Evolutionary conservation across 805 yeast species (phyloP).

Genomic region (Ogataea trehalophila): DNA sequence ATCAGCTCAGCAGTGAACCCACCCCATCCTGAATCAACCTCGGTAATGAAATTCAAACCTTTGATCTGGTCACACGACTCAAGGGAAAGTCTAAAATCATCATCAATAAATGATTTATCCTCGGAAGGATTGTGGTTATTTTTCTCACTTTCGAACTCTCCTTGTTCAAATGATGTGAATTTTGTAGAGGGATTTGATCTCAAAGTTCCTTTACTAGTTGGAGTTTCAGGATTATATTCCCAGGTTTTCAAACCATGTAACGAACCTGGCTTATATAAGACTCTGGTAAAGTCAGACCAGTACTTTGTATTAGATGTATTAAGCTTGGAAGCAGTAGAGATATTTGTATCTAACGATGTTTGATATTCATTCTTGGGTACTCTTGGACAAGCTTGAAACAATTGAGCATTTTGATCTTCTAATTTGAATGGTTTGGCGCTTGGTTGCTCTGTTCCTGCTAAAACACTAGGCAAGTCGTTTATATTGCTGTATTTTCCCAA

Average conservation of each 20-base stretch:
- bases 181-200: slow-evolving; percentile 26
- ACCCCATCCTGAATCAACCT: slow-evolving; percentile 80
- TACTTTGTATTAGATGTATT: slow-evolving; percentile 41
- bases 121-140: slow-evolving; percentile 47
- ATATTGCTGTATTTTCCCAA: slow-evolving; percentile 50
- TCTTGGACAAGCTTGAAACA: slow-evolving; percentile 31
- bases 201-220: slow-evolving; percentile 13
- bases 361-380: slow-evolving; percentile 56
- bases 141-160: slow-evolving; percentile 30
- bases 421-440: too few relatives aligned
- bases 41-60: slow-evolving; percentile 68
- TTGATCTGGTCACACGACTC: slow-evolving; percentile 73
- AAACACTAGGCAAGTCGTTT: slow-evolving; percentile 9
- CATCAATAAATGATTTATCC: slow-evolving; percentile 48
- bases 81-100: slow-evolving; percentile 51
- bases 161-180: slow-evolving; percentile 49
- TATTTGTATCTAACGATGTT: slow-evolving; percentile 49
- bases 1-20: slow-evolving; percentile 58
- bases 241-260: slow-evolving; percentile 54
- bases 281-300: slow-evolving; percentile 79
- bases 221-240: slow-evolving; percentile 41
- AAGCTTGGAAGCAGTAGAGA: slow-evolving; percentile 27
- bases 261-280: slow-evolving; percentile 60
- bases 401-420: slow-evolving; percentile 8
- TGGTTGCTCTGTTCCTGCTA: slow-evolving; percentile 12